These are phyloP conservation scores for Eucalyptus grandis DNA, from an alignment of 345 rosid species.

Conservation along the genomic window DNA sequence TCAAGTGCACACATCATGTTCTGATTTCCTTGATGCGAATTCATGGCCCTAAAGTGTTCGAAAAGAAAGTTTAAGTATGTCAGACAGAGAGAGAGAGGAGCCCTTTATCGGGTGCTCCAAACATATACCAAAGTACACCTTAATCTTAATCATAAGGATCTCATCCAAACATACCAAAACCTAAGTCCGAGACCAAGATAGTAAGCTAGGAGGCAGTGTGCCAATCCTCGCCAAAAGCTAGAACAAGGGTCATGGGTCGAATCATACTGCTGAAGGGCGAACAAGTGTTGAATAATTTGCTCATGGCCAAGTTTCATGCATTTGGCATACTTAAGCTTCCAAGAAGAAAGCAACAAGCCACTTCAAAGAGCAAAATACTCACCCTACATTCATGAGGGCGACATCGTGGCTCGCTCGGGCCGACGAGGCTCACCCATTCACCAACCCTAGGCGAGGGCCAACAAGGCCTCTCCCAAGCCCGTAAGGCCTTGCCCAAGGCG, in stretches of 20 bases:
- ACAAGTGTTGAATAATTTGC: not conserved
- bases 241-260: not conserved
- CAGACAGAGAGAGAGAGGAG: not conserved
- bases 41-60: too few species aligned
- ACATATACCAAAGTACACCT: not conserved
- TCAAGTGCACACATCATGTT: not conserved
- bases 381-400: not conserved
- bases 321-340: not conserved
- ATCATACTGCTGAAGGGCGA: not conserved
- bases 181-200: not conserved
- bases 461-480: too few species aligned
- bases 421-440: too few species aligned
- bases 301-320: not conserved
- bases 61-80: not conserved
- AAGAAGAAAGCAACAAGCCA: not conserved
- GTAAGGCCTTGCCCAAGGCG: not conserved
- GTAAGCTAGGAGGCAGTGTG: not conserved
- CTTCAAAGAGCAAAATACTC: not conserved
- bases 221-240: not conserved
- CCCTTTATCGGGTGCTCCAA: not conserved
- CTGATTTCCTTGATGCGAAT: too few species aligned
- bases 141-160: not conserved
- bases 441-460: too few species aligned
- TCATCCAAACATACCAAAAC: fast-evolving
- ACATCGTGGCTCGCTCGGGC: too few species aligned